Evolutionary conservation across 768 basidiomycete genomes (phyloP).

Genomic region (Coprinellus micaceus): DNA sequence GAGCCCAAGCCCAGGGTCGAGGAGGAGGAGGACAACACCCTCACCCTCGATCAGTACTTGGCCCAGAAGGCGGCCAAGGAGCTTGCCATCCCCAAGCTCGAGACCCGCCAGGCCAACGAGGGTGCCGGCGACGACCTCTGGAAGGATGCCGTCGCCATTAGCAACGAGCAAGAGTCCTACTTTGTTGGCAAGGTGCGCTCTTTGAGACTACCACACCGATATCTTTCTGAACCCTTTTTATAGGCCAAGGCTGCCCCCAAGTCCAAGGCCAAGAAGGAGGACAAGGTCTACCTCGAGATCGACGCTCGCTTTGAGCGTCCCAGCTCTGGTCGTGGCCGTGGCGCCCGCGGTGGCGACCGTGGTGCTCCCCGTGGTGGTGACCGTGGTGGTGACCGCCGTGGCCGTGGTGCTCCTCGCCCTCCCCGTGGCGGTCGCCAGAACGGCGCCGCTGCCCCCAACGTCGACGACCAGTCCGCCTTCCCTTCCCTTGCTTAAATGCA

Average conservation of each 20-base stretch:
- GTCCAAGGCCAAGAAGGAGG: conserved; percentile 73
- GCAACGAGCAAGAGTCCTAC: conserved; percentile 73
- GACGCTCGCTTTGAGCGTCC: conserved; percentile 87
- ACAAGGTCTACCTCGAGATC: conserved; percentile 90
- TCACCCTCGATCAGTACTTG: conserved; percentile 91
- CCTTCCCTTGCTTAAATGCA: conserved; percentile 67
- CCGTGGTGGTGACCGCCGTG: conserved; percentile 34
- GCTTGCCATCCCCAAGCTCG: conserved; percentile 69
- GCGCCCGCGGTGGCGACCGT: conserved; percentile 39
- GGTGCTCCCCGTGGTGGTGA: conserved; percentile 45
- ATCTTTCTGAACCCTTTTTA: conserved; percentile 10
- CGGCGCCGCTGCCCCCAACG: conserved; percentile 50
- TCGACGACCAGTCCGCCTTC: conserved; percentile 85
- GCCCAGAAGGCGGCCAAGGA: conserved; percentile 73
- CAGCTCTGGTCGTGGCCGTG: conserved; percentile 56
- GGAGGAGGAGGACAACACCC: conserved; percentile 90
- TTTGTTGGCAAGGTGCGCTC: conserved; percentile 82
- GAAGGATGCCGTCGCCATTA: conserved; percentile 65
- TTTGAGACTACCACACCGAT: neutral
- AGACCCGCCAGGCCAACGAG: conserved; percentile 79
- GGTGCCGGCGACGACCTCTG: conserved; percentile 66
- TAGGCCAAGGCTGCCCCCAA: conserved; percentile 69
- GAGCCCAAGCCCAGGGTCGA: conserved; percentile 52
- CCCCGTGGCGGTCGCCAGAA: conserved; percentile 44
- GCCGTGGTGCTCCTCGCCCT: conserved; percentile 38